Evolutionary conservation across 257 asterid species (phyloP).

Genomic region (Datura wrightii): DNA sequence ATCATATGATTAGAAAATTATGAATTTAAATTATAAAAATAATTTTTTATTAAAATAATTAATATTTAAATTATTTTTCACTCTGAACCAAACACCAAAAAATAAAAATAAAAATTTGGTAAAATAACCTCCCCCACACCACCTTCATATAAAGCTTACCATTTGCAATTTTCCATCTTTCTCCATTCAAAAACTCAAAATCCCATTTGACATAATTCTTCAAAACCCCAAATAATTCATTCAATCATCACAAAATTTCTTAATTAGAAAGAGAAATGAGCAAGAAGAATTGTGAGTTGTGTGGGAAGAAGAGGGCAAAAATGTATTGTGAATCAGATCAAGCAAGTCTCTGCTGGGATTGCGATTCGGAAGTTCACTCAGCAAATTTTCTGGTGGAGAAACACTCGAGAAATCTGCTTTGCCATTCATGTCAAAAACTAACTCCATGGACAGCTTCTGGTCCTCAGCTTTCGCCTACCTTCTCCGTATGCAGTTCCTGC

Average conservation of each 20-base stretch:
- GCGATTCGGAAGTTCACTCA: constrained; percentile 66
- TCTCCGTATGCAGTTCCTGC: constrained; percentile 61
- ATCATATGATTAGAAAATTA: no score
- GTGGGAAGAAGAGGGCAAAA: constrained; percentile 52
- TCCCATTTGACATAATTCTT: background rate
- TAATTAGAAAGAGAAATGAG: background rate
- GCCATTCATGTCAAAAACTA: constrained; percentile 62
- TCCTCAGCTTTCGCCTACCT: constrained; percentile 52
- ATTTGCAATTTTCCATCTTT: no score
- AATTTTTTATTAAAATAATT: no score
- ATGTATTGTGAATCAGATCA: constrained; percentile 69
- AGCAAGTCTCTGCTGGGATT: constrained; percentile 73
- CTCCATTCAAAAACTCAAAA: no score
- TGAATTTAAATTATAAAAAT: no score
- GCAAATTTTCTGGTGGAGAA: constrained; percentile 75
- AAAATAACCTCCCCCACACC: no score
- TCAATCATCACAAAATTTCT: background rate
- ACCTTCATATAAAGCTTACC: no score
- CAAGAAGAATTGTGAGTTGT: constrained; percentile 71
- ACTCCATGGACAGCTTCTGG: constrained; percentile 82
- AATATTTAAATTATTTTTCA: no score
- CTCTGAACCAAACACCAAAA: no score
- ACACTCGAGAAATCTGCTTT: constrained; percentile 65
- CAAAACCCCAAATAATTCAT: background rate
- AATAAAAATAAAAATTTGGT: no score